These are phyloP conservation scores for Neodidymelliopsis sp. DNA, from an alignment of 2,329 filamentous ascomycete genomes.

Conservation along the genomic window DNA sequence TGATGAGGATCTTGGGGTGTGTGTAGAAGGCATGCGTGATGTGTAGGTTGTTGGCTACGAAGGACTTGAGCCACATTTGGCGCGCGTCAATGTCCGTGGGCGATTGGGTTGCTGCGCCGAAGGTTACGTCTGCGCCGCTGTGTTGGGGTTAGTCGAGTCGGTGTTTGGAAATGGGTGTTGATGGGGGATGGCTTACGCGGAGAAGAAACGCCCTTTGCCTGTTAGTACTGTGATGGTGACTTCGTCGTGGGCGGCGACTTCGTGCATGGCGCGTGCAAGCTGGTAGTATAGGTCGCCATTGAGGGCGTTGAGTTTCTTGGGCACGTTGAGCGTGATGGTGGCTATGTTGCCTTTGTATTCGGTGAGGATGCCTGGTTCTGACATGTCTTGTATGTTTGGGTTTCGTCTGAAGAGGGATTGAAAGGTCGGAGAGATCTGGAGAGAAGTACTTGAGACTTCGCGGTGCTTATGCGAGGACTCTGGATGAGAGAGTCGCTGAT, in stretches of 20 bases:
- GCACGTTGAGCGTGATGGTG: slow-evolving; percentile 84
- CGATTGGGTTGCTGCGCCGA: slow-evolving; percentile 52
- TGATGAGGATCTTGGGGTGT: slow-evolving; percentile 92
- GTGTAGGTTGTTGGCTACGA: slow-evolving; percentile 88
- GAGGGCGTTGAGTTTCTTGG: slow-evolving; percentile 87
- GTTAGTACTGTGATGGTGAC: slow-evolving; percentile 86
- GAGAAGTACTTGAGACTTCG: neutral
- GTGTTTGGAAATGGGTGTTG: neutral
- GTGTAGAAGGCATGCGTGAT: slow-evolving; percentile 88
- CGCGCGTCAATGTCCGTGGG: slow-evolving; percentile 51
- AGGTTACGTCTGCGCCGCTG: slow-evolving; percentile 81
- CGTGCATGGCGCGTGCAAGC: slow-evolving; percentile 74
- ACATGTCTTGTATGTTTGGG: slow-evolving; percentile 36
- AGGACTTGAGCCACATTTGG: slow-evolving; percentile 70
- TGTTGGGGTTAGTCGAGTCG: slow-evolving; percentile 3
- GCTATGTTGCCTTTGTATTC: slow-evolving; percentile 75
- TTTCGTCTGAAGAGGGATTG: neutral
- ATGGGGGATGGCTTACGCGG: slow-evolving; percentile 68
- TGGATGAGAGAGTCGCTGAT: slow-evolving; percentile 5
- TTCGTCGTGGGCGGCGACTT: slow-evolving; percentile 80
- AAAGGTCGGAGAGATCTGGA: neutral
- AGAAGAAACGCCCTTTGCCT: slow-evolving; percentile 83
- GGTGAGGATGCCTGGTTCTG: slow-evolving; percentile 61
- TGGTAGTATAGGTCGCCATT: slow-evolving; percentile 76
- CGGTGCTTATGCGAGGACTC: neutral